These are phyloP conservation scores for Trametes cinnabarina DNA, from an alignment of 768 basidiomycete species.

Conservation along the genomic window DNA sequence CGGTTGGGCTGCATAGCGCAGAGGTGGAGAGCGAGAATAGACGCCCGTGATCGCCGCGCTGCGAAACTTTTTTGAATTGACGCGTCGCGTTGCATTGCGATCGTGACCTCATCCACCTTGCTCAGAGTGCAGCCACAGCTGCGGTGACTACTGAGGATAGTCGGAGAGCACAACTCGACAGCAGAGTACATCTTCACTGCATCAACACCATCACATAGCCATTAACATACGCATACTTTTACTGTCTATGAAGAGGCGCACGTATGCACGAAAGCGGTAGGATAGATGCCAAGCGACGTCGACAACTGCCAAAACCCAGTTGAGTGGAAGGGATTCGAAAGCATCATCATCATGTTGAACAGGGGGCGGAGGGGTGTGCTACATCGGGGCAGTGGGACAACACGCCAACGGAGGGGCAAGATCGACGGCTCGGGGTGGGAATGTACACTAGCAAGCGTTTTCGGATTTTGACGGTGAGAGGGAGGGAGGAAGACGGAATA, in stretches of 20 bases:
- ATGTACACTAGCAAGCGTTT: slow-evolving; percentile 14
- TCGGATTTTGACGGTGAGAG: slow-evolving; percentile 5
- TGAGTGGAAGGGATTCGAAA: slow-evolving; percentile 12
- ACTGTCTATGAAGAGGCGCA: slow-evolving; percentile 30
- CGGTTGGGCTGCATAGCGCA: slow-evolving; percentile 12
- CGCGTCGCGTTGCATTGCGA: neutral
- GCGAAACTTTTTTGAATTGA: slow-evolving; percentile 12
- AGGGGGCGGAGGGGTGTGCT: slow-evolving; percentile 9
- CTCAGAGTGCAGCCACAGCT: neutral
- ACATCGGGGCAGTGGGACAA: slow-evolving; percentile 14
- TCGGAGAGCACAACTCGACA: slow-evolving; percentile 1
- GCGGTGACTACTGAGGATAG: neutral
- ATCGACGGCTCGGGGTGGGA: slow-evolving; percentile 1
- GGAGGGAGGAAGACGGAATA: neutral
- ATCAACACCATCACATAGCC: slow-evolving; percentile 22
- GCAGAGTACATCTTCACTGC: slow-evolving; percentile 20
- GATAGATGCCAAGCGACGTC: slow-evolving; percentile 21
- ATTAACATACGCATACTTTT: slow-evolving; percentile 34
- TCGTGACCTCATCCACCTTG: neutral
- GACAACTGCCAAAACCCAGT: slow-evolving; percentile 7
- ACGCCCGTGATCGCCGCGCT: neutral
- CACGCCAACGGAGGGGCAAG: slow-evolving; percentile 8
- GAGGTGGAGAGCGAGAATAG: neutral
- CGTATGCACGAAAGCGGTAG: slow-evolving; percentile 29
- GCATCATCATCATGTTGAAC: slow-evolving; percentile 19